Percentiles rank a stretch among this genome's conserved stretches.
Conservation (phyloP, 78 protist species). For the Protostelium mycophagum region DNA sequence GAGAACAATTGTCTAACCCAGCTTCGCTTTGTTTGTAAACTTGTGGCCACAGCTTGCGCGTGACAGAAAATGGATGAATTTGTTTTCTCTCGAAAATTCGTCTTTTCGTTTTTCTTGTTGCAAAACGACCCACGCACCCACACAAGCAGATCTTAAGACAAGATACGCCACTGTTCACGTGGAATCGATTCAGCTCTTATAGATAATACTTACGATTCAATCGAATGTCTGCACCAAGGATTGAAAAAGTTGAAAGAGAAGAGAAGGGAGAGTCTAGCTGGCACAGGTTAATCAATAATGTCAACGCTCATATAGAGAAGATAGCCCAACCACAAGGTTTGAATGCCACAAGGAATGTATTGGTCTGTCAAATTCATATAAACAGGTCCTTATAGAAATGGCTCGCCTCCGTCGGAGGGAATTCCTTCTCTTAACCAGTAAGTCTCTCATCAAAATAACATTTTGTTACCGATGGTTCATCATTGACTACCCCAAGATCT, state of each 20-base stretch:
- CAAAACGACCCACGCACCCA: too few relatives aligned
- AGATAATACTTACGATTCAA: too few relatives aligned
- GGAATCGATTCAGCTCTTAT: too few relatives aligned
- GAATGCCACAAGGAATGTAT: background rate
- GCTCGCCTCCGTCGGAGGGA: background rate
- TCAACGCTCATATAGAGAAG: background rate
- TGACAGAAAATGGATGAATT: too few relatives aligned
- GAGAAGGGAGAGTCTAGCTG: background rate
- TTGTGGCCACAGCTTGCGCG: too few relatives aligned
- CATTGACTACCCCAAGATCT: background rate
- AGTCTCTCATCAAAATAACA: background rate
- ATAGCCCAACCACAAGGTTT: background rate
- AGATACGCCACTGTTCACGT: too few relatives aligned
- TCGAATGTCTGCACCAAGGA: too few relatives aligned
- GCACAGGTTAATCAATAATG: background rate
- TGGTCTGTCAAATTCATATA: background rate
- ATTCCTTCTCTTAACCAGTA: background rate
- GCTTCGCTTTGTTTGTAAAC: too few relatives aligned
- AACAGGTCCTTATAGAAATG: background rate
- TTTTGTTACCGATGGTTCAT: background rate
- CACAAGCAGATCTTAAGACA: too few relatives aligned
- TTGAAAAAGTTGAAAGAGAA: background rate
- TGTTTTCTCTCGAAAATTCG: too few relatives aligned
- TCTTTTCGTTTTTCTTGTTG: too few relatives aligned
- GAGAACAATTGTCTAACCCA: too few relatives aligned